phyloP scores from a whole-genome alignment of 2,329 filamentous ascomycete genomes.

The Aspergillus latus region DNA sequence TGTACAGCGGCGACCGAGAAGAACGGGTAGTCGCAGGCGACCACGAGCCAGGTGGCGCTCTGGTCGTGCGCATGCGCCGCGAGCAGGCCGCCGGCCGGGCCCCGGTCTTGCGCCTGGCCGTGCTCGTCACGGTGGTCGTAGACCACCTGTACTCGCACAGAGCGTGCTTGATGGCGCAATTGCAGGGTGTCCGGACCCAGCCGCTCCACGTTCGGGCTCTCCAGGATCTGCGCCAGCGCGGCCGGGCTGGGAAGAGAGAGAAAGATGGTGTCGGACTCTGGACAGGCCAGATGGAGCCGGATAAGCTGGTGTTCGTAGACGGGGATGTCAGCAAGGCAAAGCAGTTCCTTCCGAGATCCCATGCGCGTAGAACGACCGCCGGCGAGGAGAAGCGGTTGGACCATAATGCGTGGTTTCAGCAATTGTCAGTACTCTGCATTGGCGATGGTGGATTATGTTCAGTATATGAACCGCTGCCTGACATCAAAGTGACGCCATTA shows the following conservation, averaged over 20 bases:
- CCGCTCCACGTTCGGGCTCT: background rate
- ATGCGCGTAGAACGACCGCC: slow-evolving; percentile 35
- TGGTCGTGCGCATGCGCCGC: slow-evolving; percentile 30
- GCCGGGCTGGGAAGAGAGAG: slow-evolving; percentile 22
- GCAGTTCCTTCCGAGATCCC: slow-evolving; percentile 34
- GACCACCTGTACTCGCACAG: background rate
- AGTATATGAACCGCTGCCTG: too few relatives aligned
- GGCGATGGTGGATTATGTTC: too few relatives aligned
- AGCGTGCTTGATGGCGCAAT: background rate
- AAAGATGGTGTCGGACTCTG: slow-evolving; percentile 25
- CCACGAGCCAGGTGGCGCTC: slow-evolving; percentile 33
- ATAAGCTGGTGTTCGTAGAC: slow-evolving; percentile 30
- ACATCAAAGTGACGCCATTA: background rate
- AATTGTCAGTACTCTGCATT: background rate
- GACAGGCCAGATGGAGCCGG: slow-evolving; percentile 25
- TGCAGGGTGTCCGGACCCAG: background rate
- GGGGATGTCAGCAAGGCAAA: slow-evolving; percentile 27
- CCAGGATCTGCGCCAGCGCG: background rate
- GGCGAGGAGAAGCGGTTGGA: slow-evolving; percentile 33
- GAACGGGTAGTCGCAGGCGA: slow-evolving; percentile 38
- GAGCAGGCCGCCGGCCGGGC: slow-evolving; percentile 32
- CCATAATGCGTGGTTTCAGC: background rate
- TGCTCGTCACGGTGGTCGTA: background rate
- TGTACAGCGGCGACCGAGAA: slow-evolving; percentile 27
- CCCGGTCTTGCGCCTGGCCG: slow-evolving; percentile 12